Base-by-base conservation (phyloP, 2,329 filamentous ascomycete genomes). In the Juglanconis sp. region DNA sequence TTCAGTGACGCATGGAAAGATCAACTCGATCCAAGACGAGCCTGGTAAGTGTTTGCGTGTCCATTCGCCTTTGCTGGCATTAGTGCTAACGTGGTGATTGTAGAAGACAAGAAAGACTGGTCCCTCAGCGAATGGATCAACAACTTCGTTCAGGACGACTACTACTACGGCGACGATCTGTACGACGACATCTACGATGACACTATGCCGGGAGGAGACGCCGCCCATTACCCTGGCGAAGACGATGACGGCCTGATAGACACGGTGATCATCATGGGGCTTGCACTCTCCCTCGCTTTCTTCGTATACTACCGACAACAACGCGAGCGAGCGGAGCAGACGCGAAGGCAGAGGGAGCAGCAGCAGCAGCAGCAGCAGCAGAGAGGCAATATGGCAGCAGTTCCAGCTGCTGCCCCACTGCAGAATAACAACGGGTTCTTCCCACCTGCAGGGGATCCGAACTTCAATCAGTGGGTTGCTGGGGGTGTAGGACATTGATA, bases 21-120 rank as follows among this genome's bases (percentile, higher is more conserved):
- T 98, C 64, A 96, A 98, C 69, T 92, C 90, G 15, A 98, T 98
- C 53, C 88, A 91, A 68, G 91, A 96, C 65, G 94, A 97, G 64
- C 89, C 90, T 68, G 83, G 91, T 94, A 83, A 78, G 85, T 74
- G 47, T 2, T 47, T n/a, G 17, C 11, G 11, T 30, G 30, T 10
- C 8, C 34, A 7, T 36, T 5, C 32, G 15, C 3, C 3, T 4
- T 32, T 48, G 8, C 53, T 34, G 40, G 11, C 30, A 6, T 15
- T 2, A 32, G 24, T 53, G 61, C 70, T 78, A 68, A 79, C 65
- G 63, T 5, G 17, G 11, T 9, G 31, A 24, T 1, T 54, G 36
- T 67, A 92, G 90, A 85, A 61, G 79, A 81, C 1, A 87, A 82
- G 70, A 89, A 91, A 66, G 82, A 90, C 50, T 90, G 90, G 79